Conservation (phyloP, 257 asterid genomes). For the Craterostigma plantagineum region DNA sequence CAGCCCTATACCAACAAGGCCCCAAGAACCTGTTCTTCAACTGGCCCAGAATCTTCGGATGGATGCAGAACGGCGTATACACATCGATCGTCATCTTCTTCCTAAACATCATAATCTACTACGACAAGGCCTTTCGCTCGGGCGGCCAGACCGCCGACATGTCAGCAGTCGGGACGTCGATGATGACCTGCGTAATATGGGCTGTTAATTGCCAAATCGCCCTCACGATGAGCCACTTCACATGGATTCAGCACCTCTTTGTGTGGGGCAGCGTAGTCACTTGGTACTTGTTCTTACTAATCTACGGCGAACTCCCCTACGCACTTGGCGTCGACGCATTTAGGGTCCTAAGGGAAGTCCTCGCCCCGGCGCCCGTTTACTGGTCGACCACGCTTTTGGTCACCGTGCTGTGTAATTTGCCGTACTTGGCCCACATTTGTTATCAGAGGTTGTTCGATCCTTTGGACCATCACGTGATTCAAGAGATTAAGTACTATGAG, state of each 20-base stretch:
- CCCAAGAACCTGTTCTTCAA: conserved; percentile 76
- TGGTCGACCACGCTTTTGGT: conserved; percentile 73
- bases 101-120: conserved; percentile 59
- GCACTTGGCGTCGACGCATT: conserved; percentile 30
- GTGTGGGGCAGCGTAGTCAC: conserved; percentile 50
- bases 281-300: conserved; percentile 68
- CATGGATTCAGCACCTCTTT: conserved; percentile 79
- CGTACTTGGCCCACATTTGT: conserved; percentile 65
- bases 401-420: conserved; percentile 48
- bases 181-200: conserved; percentile 92
- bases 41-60: conserved; percentile 79
- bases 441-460: conserved; percentile 73
- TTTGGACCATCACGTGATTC: conserved; percentile 86
- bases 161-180: conserved; percentile 67
- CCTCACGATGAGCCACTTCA: conserved; percentile 80
- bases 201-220: conserved; percentile 86
- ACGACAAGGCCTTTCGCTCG: conserved; percentile 70
- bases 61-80: conserved; percentile 91
- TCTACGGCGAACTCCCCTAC: conserved; percentile 34
- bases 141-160: conserved; percentile 88
- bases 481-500: conserved; percentile 68
- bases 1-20: conserved; percentile 93
- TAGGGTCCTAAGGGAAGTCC: conserved; percentile 17
- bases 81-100: conserved; percentile 60
- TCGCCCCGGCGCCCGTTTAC: conserved; percentile 54